Evolutionary conservation across 108 stramenopile species (phyloP).

Genomic region (Skeletonema marinoi): DNA sequence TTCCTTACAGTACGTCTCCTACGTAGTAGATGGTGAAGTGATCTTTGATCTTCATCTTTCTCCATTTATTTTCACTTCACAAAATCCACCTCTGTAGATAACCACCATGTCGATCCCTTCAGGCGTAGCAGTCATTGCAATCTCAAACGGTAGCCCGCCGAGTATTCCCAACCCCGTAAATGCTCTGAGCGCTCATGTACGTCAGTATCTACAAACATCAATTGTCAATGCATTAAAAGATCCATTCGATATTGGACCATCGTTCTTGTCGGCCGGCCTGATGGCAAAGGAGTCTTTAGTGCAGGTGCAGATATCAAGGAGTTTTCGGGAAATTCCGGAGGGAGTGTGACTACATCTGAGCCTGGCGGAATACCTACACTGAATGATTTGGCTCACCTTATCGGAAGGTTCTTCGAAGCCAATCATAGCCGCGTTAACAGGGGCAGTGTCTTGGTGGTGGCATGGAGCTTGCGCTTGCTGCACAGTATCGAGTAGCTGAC

Average conservation of each 20-base stretch:
- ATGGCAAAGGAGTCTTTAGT: conserved; percentile 82
- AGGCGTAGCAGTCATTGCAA: conserved; percentile 36
- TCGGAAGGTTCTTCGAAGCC: conserved; percentile 87
- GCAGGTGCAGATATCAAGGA: conserved; percentile 98
- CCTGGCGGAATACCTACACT: conserved; percentile 47
- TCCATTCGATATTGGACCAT: conserved; percentile 68
- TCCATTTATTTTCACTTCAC: too few species aligned
- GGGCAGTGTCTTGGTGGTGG: conserved; percentile 94
- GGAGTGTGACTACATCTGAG: conserved; percentile 23
- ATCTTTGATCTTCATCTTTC: too few species aligned
- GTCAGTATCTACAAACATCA: conserved; percentile 41
- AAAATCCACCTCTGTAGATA: not conserved
- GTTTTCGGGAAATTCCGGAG: conserved; percentile 57
- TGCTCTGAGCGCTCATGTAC: conserved; percentile 63
- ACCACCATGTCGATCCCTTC: not conserved
- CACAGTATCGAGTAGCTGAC: conserved; percentile 85
- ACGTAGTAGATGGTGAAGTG: not conserved
- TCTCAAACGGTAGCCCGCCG: conserved; percentile 30
- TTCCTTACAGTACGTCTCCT: not conserved
- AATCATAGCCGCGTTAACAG: conserved; percentile 93
- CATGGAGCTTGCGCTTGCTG: conserved; percentile 93
- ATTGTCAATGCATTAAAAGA: conserved; percentile 44
- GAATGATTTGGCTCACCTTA: conserved; percentile 62
- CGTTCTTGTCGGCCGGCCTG: conserved; percentile 80
- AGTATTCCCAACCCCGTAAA: conserved; percentile 65